A percentile compares a stretch with the other conserved stretches of the same genome.
These are phyloP conservation scores for Solanum rostratum DNA, from an alignment of 257 asterid genomes.

Conservation along the genomic window DNA sequence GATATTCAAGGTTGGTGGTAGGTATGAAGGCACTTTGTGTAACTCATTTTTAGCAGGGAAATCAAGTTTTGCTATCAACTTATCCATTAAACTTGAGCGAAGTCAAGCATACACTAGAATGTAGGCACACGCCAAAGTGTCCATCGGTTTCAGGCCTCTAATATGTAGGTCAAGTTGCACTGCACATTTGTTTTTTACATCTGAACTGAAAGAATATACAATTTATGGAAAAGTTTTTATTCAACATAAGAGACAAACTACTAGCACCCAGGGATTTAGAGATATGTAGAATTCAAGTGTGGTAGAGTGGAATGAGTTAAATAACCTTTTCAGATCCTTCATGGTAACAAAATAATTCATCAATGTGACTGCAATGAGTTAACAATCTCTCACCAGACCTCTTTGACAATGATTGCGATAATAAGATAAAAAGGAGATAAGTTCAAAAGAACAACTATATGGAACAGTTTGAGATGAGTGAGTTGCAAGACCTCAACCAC, in stretches of 20 bases:
- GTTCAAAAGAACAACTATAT: slow-evolving; percentile 7
- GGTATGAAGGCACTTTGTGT: background rate
- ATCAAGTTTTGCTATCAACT: background rate
- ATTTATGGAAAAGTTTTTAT: background rate
- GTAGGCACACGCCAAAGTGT: background rate
- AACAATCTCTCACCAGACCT: background rate
- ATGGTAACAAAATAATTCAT: background rate
- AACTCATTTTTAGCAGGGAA: background rate
- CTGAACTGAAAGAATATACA: background rate
- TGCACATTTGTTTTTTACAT: background rate
- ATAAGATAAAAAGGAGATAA: background rate
- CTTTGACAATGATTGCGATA: background rate
- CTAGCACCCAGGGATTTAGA: background rate
- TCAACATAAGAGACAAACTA: background rate
- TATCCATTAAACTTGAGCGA: background rate
- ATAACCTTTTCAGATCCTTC: background rate
- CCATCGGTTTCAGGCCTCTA: background rate
- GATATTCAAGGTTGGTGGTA: background rate
- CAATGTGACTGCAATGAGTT: background rate
- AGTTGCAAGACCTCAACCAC: slow-evolving; percentile 69
- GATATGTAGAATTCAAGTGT: too few relatives aligned
- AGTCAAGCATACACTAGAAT: background rate
- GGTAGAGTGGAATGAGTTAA: background rate
- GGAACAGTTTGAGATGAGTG: background rate
- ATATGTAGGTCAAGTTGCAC: background rate